Base-by-base conservation (phyloP, 805 yeast genomes). In the Wickerhamomyces canadensis region DNA sequence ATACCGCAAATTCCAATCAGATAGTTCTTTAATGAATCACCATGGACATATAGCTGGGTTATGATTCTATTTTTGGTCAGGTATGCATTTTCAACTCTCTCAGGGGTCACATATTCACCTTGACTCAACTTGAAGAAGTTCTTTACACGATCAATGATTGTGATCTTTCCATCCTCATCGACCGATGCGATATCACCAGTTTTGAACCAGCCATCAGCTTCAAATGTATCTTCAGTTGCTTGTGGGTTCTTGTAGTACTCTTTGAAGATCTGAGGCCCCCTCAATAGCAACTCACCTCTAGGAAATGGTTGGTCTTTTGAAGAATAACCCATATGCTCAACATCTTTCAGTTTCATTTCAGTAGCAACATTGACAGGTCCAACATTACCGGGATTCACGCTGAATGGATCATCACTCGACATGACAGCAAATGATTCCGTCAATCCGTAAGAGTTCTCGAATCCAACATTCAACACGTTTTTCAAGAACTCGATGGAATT, bases 371-470 rank as follows among this genome's bases (percentile, higher is more conserved):
- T 70, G n/a, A 74, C 62, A 2, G 78, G 60, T 6, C 76, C 78
- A 42, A 66, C 60, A 25, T 71, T 62, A 27, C 70, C 69, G 12
- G 43, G 37, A 26, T 58, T 49, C 22, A 60, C 44, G 31, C 70
- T 76, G 40, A 47, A 62, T 6, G 61, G 59, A 32, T 54, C 56
- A 10, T 69, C 55, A 10, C 65, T 45, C 17, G 66, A 57, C 36
- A 71, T 51, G 4, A 80, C 81, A 2, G 82, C 84, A 49, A 78
- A 72, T 13, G 80, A 66, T 55, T 80, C 87, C 6, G 84, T 78
- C 42, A 76, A 60, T 4, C 85, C 84, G 55, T 76, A 76, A 13
- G 80, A 80, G 49, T 74, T 77, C 11, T 60, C 43, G 42, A 74
- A 52, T 2, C 64, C 53, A 24, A 67, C 50, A 29, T 68, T 68